Evolutionary conservation across 169 alveolate species (phyloP), one percentile per base, ranked within the genome.

Genomic region (Miamiensis avidus): DNA sequence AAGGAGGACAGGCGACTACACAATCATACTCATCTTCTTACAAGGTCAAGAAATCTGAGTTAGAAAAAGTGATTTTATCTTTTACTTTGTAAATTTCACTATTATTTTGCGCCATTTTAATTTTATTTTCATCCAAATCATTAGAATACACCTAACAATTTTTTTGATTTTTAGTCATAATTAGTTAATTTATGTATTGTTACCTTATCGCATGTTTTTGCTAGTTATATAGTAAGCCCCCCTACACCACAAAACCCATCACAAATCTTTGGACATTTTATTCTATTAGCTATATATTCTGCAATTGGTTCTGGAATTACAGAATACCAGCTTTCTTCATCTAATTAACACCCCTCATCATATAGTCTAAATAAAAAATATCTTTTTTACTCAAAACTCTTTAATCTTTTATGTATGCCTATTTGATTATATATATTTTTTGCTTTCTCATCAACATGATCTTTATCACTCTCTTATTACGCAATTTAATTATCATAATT

Each of bases 191-290:
- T 4, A 11, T 49, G 4, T 49, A 11, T 11, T 49, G 64, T 29
- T 27, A 91, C 88, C 33, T 82, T 85, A 65, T 84, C 73, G 74
- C 85, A 91, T 76, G 76, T n/a, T 65, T 82, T 74, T 75, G 92
- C 87, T 34, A 91, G 82, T 69, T 75, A 85, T 15, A 91, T 91
- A 29, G 89, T 74, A 65, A 86, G 84, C 64, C 94, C 94, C 0
- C 94, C 94, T 65, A 90, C 87, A 25, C 94, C 94, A 82, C 92
- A 91, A 85, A 91, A 91, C 26, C 89, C 92, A 79, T 91, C 94
- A 73, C 81, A 76, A n/a, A 91, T 76, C 26, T 78, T 81, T n/a
- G 85, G 73, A 1, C 26, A 20, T n/a, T 89, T 64, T 29, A 34
- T 34, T 84, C 87, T 72, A 29, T 87, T 76, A 0, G 94, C 75